Conservation (phyloP, 2,329 filamentous ascomycete genomes). For the Xylariaceae sp. region DNA sequence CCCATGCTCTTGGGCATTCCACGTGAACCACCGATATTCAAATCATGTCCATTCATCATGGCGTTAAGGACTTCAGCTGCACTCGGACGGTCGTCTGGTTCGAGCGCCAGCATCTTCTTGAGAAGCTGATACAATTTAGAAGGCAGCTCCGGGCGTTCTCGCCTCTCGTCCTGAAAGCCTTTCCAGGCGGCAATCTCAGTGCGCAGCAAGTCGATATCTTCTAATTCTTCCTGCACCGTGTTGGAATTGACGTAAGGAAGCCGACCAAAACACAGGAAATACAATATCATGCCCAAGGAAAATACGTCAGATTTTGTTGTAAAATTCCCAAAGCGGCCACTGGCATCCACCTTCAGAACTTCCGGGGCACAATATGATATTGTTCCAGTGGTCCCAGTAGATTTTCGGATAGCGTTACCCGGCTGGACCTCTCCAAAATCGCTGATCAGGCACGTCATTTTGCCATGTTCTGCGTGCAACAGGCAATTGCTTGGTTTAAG, state of each 20-base stretch:
- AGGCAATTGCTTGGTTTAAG: conserved; percentile 95
- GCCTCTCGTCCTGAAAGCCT: conserved; percentile 75
- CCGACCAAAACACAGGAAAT: conserved; percentile 93
- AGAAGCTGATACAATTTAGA: conserved; percentile 81
- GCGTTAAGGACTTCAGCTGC: conserved; percentile 80
- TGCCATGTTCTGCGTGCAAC: conserved; percentile 69
- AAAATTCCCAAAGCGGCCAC: conserved; percentile 82
- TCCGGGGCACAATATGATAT: conserved; percentile 98
- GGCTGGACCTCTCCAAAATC: conserved; percentile 97
- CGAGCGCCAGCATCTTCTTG: conserved; percentile 72
- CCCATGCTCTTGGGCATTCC: conserved; percentile 29
- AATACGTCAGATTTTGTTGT: conserved; percentile 98
- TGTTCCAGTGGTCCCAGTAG: conserved; percentile 89
- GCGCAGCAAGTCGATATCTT: conserved; percentile 81
- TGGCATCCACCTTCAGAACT: conserved; percentile 66
- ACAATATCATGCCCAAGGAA: conserved; percentile 94
- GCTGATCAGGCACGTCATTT: conserved; percentile 80
- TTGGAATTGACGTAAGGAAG: conserved; percentile 85
- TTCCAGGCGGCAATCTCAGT: conserved; percentile 84
- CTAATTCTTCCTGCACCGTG: conserved; percentile 81
- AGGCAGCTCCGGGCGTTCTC: conserved; percentile 76
- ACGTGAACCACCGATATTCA: conserved; percentile 38
- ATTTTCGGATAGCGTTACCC: conserved; percentile 75
- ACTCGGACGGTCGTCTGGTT: conserved; percentile 72
- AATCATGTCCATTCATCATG: conserved; percentile 64